phyloP scores from a whole-genome alignment of 2,329 filamentous ascomycete species.

The Ophiostoma australiae region DNA sequence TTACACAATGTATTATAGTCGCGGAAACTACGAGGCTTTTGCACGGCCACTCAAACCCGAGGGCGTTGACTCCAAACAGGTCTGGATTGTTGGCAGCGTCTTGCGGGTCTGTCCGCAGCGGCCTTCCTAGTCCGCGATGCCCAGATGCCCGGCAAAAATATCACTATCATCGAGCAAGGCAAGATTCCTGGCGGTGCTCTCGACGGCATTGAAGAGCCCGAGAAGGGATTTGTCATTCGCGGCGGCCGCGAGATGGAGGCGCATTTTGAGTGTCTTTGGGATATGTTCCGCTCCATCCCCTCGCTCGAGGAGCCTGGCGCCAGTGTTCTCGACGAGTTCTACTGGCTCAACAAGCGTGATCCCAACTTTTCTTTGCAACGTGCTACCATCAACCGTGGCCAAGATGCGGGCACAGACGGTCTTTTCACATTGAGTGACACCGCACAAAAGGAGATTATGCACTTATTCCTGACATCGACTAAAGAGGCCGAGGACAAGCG shows the following conservation, averaged over 20 bases:
- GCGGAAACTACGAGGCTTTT: slow-evolving; percentile 30
- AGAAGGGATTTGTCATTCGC: slow-evolving; percentile 37
- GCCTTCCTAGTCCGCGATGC: slow-evolving; percentile 36
- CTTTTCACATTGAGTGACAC: slow-evolving; percentile 32
- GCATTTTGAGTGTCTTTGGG: slow-evolving; percentile 35
- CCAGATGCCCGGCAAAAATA: slow-evolving; percentile 33
- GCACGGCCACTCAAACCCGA: slow-evolving; percentile 28
- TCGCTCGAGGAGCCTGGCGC: slow-evolving; percentile 31
- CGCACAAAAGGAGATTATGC: slow-evolving; percentile 34
- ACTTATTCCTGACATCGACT: slow-evolving; percentile 33
- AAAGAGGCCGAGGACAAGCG: slow-evolving; percentile 31
- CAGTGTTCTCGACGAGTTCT: slow-evolving; percentile 34
- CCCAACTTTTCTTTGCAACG: slow-evolving; percentile 31
- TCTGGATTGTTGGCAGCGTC: slow-evolving; percentile 36
- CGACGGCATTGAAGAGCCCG: slow-evolving; percentile 31
- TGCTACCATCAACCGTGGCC: slow-evolving; percentile 32
- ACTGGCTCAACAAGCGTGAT: slow-evolving; percentile 33
- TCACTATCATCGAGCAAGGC: slow-evolving; percentile 36
- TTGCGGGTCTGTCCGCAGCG: slow-evolving; percentile 36
- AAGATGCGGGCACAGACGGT: slow-evolving; percentile 30
- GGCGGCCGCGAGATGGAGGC: slow-evolving; percentile 35
- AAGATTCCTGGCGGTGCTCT: slow-evolving; percentile 33
- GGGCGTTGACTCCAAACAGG: slow-evolving; percentile 29
- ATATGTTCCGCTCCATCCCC: slow-evolving; percentile 33
- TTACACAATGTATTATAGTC: slow-evolving; percentile 31